Base-by-base conservation (phyloP, 1,284 basidiomycete genomes). In the Tetrapyrgos nigripes region DNA sequence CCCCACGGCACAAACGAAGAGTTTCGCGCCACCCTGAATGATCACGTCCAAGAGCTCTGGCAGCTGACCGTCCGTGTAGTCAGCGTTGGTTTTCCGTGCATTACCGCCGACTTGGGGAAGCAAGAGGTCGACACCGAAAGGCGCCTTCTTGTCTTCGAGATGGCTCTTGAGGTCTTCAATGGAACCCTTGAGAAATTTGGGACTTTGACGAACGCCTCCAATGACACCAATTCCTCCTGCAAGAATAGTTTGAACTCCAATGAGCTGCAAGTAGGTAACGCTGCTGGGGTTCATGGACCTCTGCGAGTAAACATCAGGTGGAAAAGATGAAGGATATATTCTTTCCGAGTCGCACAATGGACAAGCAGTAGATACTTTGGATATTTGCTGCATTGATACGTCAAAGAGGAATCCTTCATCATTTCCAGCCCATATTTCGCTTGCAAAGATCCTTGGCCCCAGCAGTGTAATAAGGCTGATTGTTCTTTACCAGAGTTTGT, bases 1-100 rank as follows among this genome's bases (percentile, higher is more conserved):
- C 60, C 59, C 93, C 24, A 93, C 82, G 6, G 92, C 93, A 62
- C 89, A 93, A 10, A 96, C 92, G 64, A 96, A 96, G 33, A 96
- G 77, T 29, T 87, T 80, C 0, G 89, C 87, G 62, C 87, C 88
- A 70, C 85, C 85, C 65, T 85, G 81, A 68, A 95, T 92, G 63
- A 96, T 91, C 51, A 95, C 86, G 60, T 93, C 87, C 49, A 91
- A 84, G 29, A 95, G 83, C 60, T 89, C 87, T 21, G 84, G 79
- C 1, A 93, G 80, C 63, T 92, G 86, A 3, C 93, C 93, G 28
- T 84, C 82, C 11, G 91, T 92, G 66, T 92, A 92, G 67, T 92
- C 91, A 64, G 87, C 88, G 70, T 94, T 94, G 5, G 92, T 94
- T 74, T 91, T 93, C 59, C 92, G 78, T 4, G 93, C 92, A 57